Conservation (phyloP, 345 rosid species). For the Eucalyptus melliodora region DNA sequence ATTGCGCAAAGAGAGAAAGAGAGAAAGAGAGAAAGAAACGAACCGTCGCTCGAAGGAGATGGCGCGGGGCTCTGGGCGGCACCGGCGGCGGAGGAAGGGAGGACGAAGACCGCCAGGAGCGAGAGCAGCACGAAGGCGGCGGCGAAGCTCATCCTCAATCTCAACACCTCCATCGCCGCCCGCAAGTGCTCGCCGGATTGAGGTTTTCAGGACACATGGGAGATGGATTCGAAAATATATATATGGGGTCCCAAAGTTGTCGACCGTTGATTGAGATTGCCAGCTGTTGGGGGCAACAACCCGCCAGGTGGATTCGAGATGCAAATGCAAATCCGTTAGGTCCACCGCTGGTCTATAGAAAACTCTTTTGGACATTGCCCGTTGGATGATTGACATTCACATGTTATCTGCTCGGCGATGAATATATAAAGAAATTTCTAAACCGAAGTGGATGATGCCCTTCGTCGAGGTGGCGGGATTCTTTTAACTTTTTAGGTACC, state of each 20-base stretch:
- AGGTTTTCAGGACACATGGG: neutral
- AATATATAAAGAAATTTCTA: too few relatives aligned
- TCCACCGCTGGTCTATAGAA: too few relatives aligned
- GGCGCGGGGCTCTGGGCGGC: neutral
- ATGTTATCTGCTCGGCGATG: too few relatives aligned
- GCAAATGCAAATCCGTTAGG: rapidly evolving
- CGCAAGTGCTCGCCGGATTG: neutral
- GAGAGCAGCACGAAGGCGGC: too few relatives aligned
- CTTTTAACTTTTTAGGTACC: neutral
- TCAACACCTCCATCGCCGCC: neutral
- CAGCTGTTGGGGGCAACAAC: neutral
- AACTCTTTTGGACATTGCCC: neutral
- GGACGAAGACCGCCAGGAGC: too few relatives aligned
- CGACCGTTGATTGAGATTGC: neutral
- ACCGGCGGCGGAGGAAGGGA: neutral
- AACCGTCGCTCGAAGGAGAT: neutral
- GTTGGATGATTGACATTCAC: neutral
- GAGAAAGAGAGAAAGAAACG: neutral
- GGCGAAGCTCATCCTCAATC: neutral
- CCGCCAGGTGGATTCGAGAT: neutral
- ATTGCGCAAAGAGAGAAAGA: neutral
- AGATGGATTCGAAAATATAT: neutral
- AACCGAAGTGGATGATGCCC: too few relatives aligned
- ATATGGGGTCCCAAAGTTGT: neutral
- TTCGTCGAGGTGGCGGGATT: neutral